Conservation (phyloP, 148 eudicot species). For the Rhododendron ferrugineum region DNA sequence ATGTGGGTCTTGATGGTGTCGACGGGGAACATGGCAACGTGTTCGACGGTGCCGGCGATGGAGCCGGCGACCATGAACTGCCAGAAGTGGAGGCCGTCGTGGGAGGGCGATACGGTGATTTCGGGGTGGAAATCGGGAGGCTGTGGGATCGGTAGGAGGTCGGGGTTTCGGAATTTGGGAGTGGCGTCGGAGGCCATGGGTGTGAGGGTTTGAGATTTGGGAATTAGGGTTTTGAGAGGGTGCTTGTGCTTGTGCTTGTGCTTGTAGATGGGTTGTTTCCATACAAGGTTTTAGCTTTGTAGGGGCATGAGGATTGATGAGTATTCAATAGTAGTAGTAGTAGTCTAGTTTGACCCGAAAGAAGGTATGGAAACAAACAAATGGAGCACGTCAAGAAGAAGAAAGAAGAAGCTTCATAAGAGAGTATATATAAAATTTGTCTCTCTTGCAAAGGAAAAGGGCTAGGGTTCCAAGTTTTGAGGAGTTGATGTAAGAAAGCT, state of each 20-base stretch:
- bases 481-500: no score
- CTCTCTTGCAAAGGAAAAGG: neutral
- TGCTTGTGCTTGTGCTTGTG: no score
- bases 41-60: constrained; percentile 72
- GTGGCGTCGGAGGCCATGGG: neutral
- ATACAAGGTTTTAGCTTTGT: neutral
- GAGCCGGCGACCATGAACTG: constrained; percentile 85
- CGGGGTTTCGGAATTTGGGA: constrained; percentile 47
- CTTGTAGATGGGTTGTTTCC: neutral
- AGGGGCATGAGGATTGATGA: no score
- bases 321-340: neutral
- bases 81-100: constrained; percentile 73
- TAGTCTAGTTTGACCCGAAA: neutral
- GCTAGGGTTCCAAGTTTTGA: no score
- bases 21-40: constrained; percentile 89
- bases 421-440: no score
- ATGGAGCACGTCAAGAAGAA: neutral
- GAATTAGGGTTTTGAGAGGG: neutral
- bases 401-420: neutral
- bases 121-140: constrained; percentile 25
- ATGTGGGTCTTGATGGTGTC: constrained; percentile 78
- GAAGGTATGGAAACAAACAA: neutral
- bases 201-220: neutral
- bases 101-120: constrained; percentile 12
- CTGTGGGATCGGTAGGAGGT: constrained; percentile 37